phyloP scores from a whole-genome alignment of 805 yeast genomes.

The Teunomyces barrocoloradensis region DNA sequence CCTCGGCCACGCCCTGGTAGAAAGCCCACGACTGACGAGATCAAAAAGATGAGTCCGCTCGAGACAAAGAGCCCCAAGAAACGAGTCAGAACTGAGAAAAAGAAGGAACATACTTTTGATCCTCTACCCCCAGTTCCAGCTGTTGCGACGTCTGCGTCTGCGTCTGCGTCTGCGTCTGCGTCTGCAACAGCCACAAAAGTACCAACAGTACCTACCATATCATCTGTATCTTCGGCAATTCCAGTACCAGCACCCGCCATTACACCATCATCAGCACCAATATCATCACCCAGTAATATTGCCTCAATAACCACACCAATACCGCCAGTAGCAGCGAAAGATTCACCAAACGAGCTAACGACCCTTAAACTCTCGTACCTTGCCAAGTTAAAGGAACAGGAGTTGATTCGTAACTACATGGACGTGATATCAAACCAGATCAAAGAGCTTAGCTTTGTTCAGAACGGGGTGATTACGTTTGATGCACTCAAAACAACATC shows the following conservation, averaged over 20 bases:
- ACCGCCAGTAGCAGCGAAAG: constrained; percentile 4
- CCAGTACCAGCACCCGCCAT: not conserved
- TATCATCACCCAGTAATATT: not conserved
- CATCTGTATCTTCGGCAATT: not conserved
- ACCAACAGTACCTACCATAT: not conserved
- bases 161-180: too few relatives aligned
- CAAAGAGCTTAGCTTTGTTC: constrained; percentile 41
- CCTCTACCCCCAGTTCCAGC: not conserved
- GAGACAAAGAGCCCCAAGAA: constrained; percentile 5
- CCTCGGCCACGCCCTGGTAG: constrained; percentile 44
- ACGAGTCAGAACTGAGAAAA: constrained; percentile 6
- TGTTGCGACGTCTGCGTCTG: too few relatives aligned
- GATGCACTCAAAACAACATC: constrained; percentile 31
- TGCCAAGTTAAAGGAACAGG: constrained; percentile 41
- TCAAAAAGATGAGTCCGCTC: not conserved
- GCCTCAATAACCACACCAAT: constrained; percentile 2
- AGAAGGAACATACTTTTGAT: not conserved
- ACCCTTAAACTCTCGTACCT: constrained; percentile 32
- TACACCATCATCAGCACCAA: not conserved
- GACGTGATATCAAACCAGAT: constrained; percentile 43
- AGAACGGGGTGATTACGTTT: constrained; percentile 42
- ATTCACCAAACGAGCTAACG: constrained; percentile 13
- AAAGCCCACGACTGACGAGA: constrained; percentile 25
- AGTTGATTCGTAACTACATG: constrained; percentile 39
- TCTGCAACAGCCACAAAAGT: not conserved